Base-by-base conservation (phyloP, 148 eudicot species). In the Vaccinium vitisidaea region DNA sequence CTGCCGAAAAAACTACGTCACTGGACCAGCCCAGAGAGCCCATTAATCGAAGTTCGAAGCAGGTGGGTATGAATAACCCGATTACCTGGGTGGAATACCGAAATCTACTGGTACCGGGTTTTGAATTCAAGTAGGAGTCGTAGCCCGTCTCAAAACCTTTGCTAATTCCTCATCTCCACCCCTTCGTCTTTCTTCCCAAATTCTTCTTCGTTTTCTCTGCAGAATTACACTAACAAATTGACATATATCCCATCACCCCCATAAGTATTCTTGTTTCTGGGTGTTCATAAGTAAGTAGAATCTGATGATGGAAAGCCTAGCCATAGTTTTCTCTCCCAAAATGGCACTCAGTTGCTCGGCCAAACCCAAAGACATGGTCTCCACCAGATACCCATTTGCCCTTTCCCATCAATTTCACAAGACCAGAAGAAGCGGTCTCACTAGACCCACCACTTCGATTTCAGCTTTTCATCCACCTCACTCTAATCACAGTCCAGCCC, bases 251-350 rank as follows among this genome's bases (percentile, higher is more conserved):
- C 9, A 30, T 10, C 12, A 25, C 6, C 36, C 36, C 27, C 27
- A 30, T 12, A 73, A 2, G 9, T 43, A 74, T 21, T 39, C 49
- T 19, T 11, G 77, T 43, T 14, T 74, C 43, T 16, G 50, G 50
- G 50, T 75, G 23, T 75, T 8, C 25, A 9, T 16, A 75, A 48
- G 23, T 4, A 19, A 61, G 27, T 46, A 18, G 88, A 32, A 25
- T 59, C 46, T 6, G 61, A 73, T 59, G 19, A 90, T 90, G 92
- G 92, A 88, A 77, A 90, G 83, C 85, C 79, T 88, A 71, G 81
- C 87, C 89, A 84, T 88, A 85, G 78, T 88, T 58, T 83, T 80
- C 80, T 86, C 92, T 4, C 80, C 88, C 55, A 88, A 87, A 75
- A 82, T 89, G 55, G 79, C 84, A 50, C 79, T 87, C 58, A 88